Evolutionary conservation across 2,329 filamentous ascomycete genomes (phyloP).

Genomic region (Apiospora sp.): DNA sequence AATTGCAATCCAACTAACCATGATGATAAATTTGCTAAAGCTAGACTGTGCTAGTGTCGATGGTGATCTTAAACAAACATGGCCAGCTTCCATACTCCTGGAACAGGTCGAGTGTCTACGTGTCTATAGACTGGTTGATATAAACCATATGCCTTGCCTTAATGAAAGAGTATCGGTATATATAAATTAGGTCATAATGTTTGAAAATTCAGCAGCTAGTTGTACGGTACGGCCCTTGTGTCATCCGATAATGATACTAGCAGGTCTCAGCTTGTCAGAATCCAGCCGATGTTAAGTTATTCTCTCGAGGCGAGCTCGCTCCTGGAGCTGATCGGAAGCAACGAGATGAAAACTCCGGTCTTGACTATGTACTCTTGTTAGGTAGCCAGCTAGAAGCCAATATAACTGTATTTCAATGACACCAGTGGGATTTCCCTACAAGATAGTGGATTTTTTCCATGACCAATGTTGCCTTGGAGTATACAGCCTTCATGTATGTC

Average conservation of each 20-base stretch:
- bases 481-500: not conserved
- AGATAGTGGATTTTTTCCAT: not conserved
- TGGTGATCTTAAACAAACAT: not conserved
- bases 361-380: not conserved
- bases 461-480: too few species aligned
- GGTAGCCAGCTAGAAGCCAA: too few species aligned
- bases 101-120: not conserved
- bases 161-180: not conserved
- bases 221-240: conserved; percentile 12
- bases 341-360: too few species aligned
- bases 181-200: not conserved
- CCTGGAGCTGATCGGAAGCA: not conserved
- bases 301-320: too few species aligned
- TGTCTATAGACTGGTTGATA: not conserved
- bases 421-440: not conserved
- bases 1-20: not conserved
- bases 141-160: not conserved
- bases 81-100: not conserved
- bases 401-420: not conserved
- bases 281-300: not conserved
- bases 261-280: not conserved
- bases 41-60: not conserved
- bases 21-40: too few species aligned
- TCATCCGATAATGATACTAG: not conserved
- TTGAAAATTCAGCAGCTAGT: not conserved